Evolutionary conservation across 148 eudicot genomes (phyloP), one percentile per base, ranked within the genome.

Genomic region (Vaccinium myrtillus): DNA sequence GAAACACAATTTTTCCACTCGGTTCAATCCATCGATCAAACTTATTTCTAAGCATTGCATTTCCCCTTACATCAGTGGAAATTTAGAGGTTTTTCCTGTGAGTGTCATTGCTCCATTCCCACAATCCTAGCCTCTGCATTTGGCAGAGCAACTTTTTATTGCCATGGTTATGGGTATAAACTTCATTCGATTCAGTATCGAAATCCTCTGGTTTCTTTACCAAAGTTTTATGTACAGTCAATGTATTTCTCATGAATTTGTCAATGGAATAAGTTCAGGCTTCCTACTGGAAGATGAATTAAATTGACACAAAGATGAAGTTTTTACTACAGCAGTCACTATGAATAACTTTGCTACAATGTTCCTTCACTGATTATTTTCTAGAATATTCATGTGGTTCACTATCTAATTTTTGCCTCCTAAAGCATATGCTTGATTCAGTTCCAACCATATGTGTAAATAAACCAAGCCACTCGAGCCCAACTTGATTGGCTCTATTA

Each of bases 201-300:
- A 78, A 13, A 27, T 78, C 25, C 2, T 78, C 61, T 78, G 61
- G 19, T 51, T 51, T 53, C 3, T 53, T 1, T 78, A 27, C 21
- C 12, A 43, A 78, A 23, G 8, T 51, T 25, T 78, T 13, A 27
- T 9, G 7, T 3, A 25, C 16, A 78, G 63, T 25, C 63, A 16
- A 3, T 53, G 13, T 53, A 23, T 53, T 23, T 78, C 56, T 18
- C 59, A 12, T 50, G 49, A 50, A 23, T 75, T 32, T 18, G 50
- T 36, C 2, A 16, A 39, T 15, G 51, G 77, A 43, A n/a, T 51
- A 53, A 14, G 36, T 50, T 53, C 63, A 23, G 27, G 7, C 43
- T n/a, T 78, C 63, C 81, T 78, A 7, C 30, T 53, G 61, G 81
- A 78, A 49, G 59, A 25, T 50, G 81, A 78, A 78, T 15, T 78